Percentiles rank a stretch among this genome's conserved stretches.
phyloP scores from a whole-genome alignment of 495 filamentous ascomycete genomes.

The Lichina pygmaea region DNA sequence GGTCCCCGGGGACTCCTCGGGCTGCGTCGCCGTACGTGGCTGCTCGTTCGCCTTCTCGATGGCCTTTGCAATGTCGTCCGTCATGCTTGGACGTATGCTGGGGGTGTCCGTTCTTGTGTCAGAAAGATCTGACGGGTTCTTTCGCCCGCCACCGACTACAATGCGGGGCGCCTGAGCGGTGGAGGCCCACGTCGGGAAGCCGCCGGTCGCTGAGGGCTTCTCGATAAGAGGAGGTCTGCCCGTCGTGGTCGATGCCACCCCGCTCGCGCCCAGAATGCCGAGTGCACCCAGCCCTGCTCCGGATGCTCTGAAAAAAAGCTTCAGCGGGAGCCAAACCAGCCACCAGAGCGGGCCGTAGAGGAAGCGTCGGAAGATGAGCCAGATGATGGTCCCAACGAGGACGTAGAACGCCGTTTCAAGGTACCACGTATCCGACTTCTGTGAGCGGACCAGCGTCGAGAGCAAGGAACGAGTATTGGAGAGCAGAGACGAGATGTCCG shows the following conservation, averaged over 20 bases:
- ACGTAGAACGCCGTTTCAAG: slow-evolving; percentile 67
- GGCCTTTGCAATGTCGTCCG: neutral
- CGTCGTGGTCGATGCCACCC: slow-evolving; percentile 10
- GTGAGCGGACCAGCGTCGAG: slow-evolving; percentile 49
- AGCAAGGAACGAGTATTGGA: slow-evolving; percentile 46
- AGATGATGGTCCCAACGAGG: slow-evolving; percentile 44
- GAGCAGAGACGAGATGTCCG: slow-evolving; percentile 47
- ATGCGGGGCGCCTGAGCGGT: slow-evolving; percentile 9
- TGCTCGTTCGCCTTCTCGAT: slow-evolving; percentile 11
- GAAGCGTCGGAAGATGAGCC: slow-evolving; percentile 62
- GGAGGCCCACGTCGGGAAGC: slow-evolving; percentile 8
- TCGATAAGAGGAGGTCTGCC: slow-evolving; percentile 10
- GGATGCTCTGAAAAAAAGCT: slow-evolving; percentile 20
- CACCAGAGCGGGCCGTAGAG: slow-evolving; percentile 81
- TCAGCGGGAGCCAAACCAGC: slow-evolving; percentile 58
- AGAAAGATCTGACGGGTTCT: slow-evolving; percentile 5
- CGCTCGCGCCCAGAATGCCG: neutral
- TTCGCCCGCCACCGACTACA: slow-evolving; percentile 14
- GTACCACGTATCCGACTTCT: slow-evolving; percentile 95
- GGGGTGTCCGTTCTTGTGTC: neutral
- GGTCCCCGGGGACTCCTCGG: too few relatives aligned
- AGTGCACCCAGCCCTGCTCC: neutral
- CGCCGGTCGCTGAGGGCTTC: slow-evolving; percentile 15
- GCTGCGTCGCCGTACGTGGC: neutral
- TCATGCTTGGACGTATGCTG: neutral